Base-by-base conservation (phyloP, 106 monocot species). In the Phalaenopsis equestris region DNA sequence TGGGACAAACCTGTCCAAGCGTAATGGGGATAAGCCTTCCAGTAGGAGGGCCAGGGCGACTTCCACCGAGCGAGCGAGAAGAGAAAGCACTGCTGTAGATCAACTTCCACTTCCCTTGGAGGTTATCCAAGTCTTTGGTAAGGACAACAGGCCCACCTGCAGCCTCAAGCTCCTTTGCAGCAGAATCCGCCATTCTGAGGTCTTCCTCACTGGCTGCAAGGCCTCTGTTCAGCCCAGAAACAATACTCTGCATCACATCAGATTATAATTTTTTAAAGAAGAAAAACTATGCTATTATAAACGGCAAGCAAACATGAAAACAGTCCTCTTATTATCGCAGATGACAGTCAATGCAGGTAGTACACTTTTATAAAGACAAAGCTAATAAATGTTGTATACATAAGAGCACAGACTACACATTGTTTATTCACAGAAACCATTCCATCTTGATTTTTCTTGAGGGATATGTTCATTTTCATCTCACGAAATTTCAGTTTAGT, bases 71-170 rank as follows among this genome's bases (percentile, higher is more conserved):
- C 1, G 94, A 90, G 14, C 90, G 84, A 24, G 96, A 97, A 18
- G 96, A 97, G 87, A 94, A 97, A 67, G 89, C 94, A 81, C 96
- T 97, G 79, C 94, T 97, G 56, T 92, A 97, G 24, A 94, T 55
- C 41, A 97, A 83, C 76, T 87, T 92, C 96, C 96, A 97, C 67
- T 87, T 84, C 41, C 96, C 96, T 79, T 97, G 96, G 19, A 97
- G 91, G 80, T 89, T 97, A 83, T 97, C 96, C 18, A 92, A 67
- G 72, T 94, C 89, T 55, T 78, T 84, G 6, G 73, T 76, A 55
- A 97, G 89, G 83, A 94, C 92, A 55, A 97, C 90, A 23, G 77
- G 43, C 1, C 92, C 92, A 48, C 90, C 90, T 41, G 80, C 77
- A 43, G 67, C 80, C 74, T 94, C 97, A 9, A 97, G 88, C 39